A percentile compares a stretch with the other conserved stretches of the same genome.
phyloP scores from a whole-genome alignment of 352 stramenopile species.

The Phytopythium sindhum region DNA sequence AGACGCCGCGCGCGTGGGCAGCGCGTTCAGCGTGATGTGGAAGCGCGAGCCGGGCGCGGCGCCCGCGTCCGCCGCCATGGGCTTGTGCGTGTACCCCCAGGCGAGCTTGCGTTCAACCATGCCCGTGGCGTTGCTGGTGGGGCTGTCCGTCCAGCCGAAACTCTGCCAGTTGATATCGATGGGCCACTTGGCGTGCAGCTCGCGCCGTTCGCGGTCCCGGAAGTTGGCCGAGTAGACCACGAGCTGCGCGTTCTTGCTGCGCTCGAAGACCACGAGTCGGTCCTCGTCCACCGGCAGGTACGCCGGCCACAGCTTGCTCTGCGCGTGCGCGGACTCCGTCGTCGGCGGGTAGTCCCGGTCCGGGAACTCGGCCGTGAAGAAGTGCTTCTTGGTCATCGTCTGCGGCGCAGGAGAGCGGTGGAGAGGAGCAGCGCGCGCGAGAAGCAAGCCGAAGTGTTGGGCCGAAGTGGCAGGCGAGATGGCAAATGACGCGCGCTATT shows the following conservation, averaged over 20 bases:
- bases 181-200: conserved; percentile 58
- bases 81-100: conserved; percentile 69
- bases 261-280: conserved; percentile 71
- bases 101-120: conserved; percentile 65
- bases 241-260: conserved; percentile 79
- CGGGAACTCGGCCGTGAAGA: conserved; percentile 73
- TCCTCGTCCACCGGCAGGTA: conserved; percentile 61
- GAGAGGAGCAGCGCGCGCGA: no score
- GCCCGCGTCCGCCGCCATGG: conserved; percentile 15
- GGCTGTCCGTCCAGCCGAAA: conserved; percentile 69
- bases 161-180: conserved; percentile 84
- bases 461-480: no score
- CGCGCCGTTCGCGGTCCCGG: conserved; percentile 35
- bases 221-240: conserved; percentile 77
- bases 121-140: conserved; percentile 60
- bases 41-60: conserved; percentile 38
- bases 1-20: conserved; percentile 44
- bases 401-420: no score
- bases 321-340: conserved; percentile 46
- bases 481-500: no score
- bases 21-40: conserved; percentile 61
- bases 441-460: no score
- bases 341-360: conserved; percentile 67
- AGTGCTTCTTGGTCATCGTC: conserved; percentile 19
- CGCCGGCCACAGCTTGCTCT: conserved; percentile 64